Evolutionary conservation across 2,329 filamentous ascomycete genomes (phyloP).

Genomic region (Westerdykella aurantiaca): DNA sequence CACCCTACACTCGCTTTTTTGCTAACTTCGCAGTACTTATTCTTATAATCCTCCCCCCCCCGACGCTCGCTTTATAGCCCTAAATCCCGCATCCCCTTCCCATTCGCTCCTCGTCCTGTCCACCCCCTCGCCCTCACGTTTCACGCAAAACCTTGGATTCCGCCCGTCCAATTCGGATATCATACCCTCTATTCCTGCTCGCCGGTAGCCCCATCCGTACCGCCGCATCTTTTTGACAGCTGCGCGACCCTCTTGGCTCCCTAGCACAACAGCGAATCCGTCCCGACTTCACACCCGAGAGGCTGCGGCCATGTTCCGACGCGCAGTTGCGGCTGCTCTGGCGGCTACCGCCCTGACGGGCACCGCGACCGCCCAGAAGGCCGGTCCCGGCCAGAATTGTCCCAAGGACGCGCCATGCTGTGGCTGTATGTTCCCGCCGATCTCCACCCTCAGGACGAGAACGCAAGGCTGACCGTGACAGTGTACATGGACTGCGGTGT

Average conservation of each 20-base stretch:
- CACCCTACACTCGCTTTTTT: not conserved
- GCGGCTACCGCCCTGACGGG: conserved; percentile 22
- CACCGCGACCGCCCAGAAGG: conserved; percentile 35
- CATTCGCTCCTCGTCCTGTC: conserved; percentile 9
- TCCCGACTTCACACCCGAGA: conserved; percentile 8
- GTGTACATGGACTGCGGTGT: conserved; percentile 91
- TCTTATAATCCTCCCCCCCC: not conserved
- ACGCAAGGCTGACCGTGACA: conserved; percentile 38
- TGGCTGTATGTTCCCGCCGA: conserved; percentile 28
- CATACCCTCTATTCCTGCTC: conserved; percentile 3
- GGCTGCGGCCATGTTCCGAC: conserved; percentile 25
- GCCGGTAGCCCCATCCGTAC: not conserved
- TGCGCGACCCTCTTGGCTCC: conserved; percentile 23
- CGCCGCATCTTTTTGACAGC: conserved; percentile 17
- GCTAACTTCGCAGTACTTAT: not conserved
- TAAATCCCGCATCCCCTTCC: conserved; percentile 8
- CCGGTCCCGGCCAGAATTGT: conserved; percentile 52
- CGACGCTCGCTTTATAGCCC: conserved; percentile 22
- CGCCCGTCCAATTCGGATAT: conserved; percentile 1
- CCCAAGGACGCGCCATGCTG: conserved; percentile 52
- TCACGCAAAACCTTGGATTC: conserved; percentile 9
- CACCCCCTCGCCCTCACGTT: conserved; percentile 16
- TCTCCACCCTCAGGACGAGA: not conserved
- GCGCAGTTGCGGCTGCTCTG: conserved; percentile 22
- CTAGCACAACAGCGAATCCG: conserved; percentile 27